Evolutionary conservation across 805 yeast genomes (phyloP), one percentile per base, ranked within the genome.

Genomic region (Pichia sporocuriosa): DNA sequence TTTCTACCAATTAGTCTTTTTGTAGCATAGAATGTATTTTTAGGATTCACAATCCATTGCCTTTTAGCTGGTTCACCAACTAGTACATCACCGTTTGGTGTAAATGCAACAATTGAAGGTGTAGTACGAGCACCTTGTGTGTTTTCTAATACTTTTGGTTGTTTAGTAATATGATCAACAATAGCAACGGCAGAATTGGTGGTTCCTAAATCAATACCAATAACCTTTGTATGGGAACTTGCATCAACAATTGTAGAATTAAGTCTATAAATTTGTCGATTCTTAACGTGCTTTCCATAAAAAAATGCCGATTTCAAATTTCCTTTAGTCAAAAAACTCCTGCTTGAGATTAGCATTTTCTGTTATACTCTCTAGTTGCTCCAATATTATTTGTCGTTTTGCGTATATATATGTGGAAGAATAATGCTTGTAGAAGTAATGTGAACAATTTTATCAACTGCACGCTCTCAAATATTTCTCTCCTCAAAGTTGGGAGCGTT

Each of bases 51-150:
- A 40, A 87, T 89, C 47, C 96, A 94, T 70, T 88, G 97, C 62
- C 96, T 84, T 73, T 88, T 89, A 56, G 97, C 97, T 51, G 94
- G 87, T 46, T 81, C 85, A 68, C 97, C 97, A 47, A 88, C 95
- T 47, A 88, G 70, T 59, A 95, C 81, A 69, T 85, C 95, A 46
- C 90, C 93, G n/a, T 48, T 50, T 63, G 82, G 81, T 52, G 93
- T 83, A 77, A 88, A 88, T 41, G 96, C 96, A 46, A 88, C 96
- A 33, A 88, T 86, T 27, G 97, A 89, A 25, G 97, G 96, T 17
- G 96, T 87, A 39, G 94, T 81, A 55, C 87, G 72, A 37, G 76
- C 70, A 63, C 89, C 89, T 65, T 80, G 85, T 46, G 77, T 63
- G 70, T 84, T 84, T 66, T 85, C 94, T 46, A 84, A 68, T 48